These are phyloP conservation scores for Crithidia bombi DNA, from an alignment of 208 protist species.

Conservation along the genomic window DNA sequence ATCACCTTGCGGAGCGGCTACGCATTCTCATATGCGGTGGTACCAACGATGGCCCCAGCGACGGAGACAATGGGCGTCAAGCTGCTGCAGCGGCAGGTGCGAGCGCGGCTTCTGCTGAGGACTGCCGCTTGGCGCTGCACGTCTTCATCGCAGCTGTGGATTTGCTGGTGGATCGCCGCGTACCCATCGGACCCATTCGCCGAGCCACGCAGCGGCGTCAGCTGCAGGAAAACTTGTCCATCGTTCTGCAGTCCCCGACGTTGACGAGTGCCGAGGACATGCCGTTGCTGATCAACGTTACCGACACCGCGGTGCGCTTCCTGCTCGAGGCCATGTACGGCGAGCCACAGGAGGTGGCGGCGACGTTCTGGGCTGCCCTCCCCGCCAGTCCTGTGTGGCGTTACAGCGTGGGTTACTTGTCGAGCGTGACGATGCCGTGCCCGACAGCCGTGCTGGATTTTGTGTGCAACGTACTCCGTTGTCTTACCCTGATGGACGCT, in stretches of 20 bases:
- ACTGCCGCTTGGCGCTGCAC: conserved; percentile 24
- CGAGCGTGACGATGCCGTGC: background rate
- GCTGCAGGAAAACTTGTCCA: conserved; percentile 53
- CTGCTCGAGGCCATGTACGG: conserved; percentile 48
- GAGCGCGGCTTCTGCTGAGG: background rate
- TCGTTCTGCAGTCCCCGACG: conserved; percentile 35
- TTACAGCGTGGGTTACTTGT: conserved; percentile 34
- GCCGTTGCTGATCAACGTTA: conserved; percentile 34
- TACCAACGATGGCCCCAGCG: background rate
- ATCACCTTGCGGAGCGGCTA: conserved; percentile 29
- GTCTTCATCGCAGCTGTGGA: conserved; percentile 51
- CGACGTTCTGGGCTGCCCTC: conserved; percentile 58
- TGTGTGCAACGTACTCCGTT: conserved; percentile 58
- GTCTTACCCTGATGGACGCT: conserved; percentile 53
- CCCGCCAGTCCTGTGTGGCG: conserved; percentile 56
- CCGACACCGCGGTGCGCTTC: conserved; percentile 49
- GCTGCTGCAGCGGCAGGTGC: background rate
- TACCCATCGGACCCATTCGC: conserved; percentile 64
- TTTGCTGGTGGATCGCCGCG: conserved; percentile 62
- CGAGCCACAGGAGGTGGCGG: conserved; percentile 63
- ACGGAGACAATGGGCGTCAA: background rate
- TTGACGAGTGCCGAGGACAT: conserved; percentile 26
- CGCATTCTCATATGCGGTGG: conserved; percentile 15
- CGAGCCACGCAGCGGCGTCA: conserved; percentile 57
- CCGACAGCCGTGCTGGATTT: conserved; percentile 27